Evolutionary conservation across 208 protist genomes (phyloP), one percentile per base, ranked within the genome.

Genomic region (Leishmania tropica): DNA sequence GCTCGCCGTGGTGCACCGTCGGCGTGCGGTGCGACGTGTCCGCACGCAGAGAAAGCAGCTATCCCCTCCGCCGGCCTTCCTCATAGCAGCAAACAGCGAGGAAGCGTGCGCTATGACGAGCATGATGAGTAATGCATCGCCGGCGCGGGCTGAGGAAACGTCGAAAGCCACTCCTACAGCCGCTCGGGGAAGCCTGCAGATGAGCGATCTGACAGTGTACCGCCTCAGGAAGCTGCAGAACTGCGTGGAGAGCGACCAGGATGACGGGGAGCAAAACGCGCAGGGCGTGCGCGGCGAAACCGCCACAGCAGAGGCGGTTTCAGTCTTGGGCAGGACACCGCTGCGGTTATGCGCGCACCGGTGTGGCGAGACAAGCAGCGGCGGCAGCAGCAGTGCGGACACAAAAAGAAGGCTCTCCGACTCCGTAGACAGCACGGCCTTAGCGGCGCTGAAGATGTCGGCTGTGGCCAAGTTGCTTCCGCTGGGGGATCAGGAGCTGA

Each of bases 1-100:
- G 11, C 72, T 76, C 48, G 72, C 72, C 31, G 15, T 76, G 48
- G 72, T 40, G 72, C 72, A 60, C 17, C 72, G 31, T 48, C 31
- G 51, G 31, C 48, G 72, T 35, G 28, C 72, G 24, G 51, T 76
- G 24, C 47, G 72, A 60, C 72, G 72, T 13, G 51, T 1, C 31
- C 68, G 28, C 13, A 19, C 21, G 70, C 70, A 56, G 47, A 58
- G 72, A 17, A 76, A 35, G 72, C 13, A 4, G 10, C 42, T n/a
- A 3, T 2, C 7, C 24, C 17, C 19, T n/a, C 5, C 21, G 13
- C 4, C 42, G 21, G 28, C 21, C 45, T 51, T 53, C 68, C 68
- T 2, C 21, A 15, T 21, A 7, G 42, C 40, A 35, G 28, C 40
- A 5, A 35, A 8, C 42, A 47, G 19, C 37, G 31, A 42, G 13